Base-by-base conservation (phyloP, 1,284 basidiomycete species). In the Ustilago lituana region DNA sequence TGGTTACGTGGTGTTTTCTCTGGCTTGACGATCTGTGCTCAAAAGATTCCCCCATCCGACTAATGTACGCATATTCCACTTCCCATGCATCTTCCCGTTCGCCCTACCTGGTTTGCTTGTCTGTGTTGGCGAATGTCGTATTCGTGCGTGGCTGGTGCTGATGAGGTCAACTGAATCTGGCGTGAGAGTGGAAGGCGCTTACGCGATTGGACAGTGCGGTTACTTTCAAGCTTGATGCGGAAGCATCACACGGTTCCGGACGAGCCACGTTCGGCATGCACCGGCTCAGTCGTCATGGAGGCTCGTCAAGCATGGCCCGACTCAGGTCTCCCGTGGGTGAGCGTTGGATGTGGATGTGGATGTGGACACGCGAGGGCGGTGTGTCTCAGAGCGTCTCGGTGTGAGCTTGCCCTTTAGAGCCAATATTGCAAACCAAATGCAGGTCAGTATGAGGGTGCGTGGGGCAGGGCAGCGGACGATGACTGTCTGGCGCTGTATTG, bases 11-110 rank as follows among this genome's bases (percentile, higher is more conserved):
- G 27, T 29, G 27, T 27, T 35, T 19, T 5, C 36, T 44, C 23
- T 50, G 35, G 35, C 36, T 45, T 37, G 38, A 27, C 33, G 61
- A 64, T 51, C 55, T 46, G 62, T 65, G 62, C 55, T 54, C 62
- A 58, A 19, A 50, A 50, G 58, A 55, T 58, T 65, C 58, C 46
- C 62, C 54, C 50, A 63, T 63, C 35, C 61, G 61, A 54, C 62
- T 51, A 50, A 58, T 65, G 62, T 65, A 65, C 55, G 62, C 62
- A 65, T 65, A 65, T 64, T 58, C 51, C 46, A 57, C 62, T 56
- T 52, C 44, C 44, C 60, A 46, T 58, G 62, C 62, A 65, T 65
- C 62, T 65, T 65, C 43, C 47, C 55, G 55, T 59, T 54, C 55
- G 46, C 43, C 44, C 19, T 29, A 26, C 46, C 51, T 41, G 24